phyloP scores from a whole-genome alignment of 1,139 yeast genomes.

The Geotrichum siamense region DNA sequence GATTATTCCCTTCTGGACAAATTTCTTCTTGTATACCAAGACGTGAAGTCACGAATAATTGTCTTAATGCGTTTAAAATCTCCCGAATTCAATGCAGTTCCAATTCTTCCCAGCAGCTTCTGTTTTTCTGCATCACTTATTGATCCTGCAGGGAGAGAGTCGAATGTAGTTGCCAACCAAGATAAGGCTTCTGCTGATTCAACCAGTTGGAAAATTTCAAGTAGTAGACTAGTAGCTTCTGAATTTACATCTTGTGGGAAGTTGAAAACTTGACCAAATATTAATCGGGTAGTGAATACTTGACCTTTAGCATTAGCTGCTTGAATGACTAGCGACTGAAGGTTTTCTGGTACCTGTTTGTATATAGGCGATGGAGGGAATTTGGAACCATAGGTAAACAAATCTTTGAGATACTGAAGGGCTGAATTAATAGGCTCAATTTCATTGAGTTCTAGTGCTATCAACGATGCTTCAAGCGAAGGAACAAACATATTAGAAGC shows the following conservation, averaged over 20 bases:
- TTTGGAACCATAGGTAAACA: conserved; percentile 75
- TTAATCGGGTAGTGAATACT: conserved; percentile 46
- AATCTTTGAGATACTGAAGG: conserved; percentile 70
- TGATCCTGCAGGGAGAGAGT: conserved; percentile 48
- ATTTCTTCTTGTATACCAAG: conserved; percentile 78
- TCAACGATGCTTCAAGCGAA: conserved; percentile 53
- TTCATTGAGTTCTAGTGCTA: conserved; percentile 54
- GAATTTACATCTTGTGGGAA: conserved; percentile 65
- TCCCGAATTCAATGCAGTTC: conserved; percentile 55
- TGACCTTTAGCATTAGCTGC: conserved; percentile 49
- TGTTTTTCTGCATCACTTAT: conserved; percentile 60
- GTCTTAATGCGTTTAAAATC: conserved; percentile 69
- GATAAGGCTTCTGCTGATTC: conserved; percentile 40
- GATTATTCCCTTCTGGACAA: conserved; percentile 27
- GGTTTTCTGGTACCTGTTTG: conserved; percentile 46
- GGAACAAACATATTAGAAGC: conserved; percentile 50
- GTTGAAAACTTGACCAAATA: conserved; percentile 62
- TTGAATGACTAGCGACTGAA: conserved; percentile 44
- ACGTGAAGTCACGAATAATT: conserved; percentile 65
- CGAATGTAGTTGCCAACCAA: conserved; percentile 57
- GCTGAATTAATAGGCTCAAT: conserved; percentile 64
- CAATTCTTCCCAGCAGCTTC: conserved; percentile 51
- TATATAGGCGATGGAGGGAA: conserved; percentile 72
- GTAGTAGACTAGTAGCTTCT: conserved; percentile 69
- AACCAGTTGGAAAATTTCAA: conserved; percentile 56